Base-by-base conservation (phyloP, 208 protist genomes). In the Leishmania tarentolae region DNA sequence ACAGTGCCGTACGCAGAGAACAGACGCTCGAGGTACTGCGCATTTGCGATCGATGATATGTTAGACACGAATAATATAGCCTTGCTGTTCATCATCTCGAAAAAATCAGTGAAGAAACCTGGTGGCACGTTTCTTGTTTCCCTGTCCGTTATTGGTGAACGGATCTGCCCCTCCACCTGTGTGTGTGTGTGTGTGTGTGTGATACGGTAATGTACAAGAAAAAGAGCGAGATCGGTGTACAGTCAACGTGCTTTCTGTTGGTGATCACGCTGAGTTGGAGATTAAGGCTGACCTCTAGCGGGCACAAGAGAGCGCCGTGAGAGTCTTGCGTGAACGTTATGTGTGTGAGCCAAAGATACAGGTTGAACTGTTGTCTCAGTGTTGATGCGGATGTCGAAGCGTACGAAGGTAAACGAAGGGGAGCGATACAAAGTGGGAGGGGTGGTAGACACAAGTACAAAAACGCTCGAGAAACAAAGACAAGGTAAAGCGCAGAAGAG, bases 1-100 rank as follows among this genome's bases (percentile, higher is more conserved):
- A 97, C 94, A 13, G 89, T 61, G 11, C 92, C 94, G 75, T 95
- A 97, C 2, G 94, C 88, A 46, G 91, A 94, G 74, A 97, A 97
- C 31, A 97, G 88, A 9, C 91, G 90, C 79, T 96, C 90, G 5
- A 96, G 85, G 75, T 95, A 96, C 81, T 93, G 92, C 24, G 87
- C 87, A 81, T 97, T 95, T 9, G 91, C 91, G 35, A 93, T 90
- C 19, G 83, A 80, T 40, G 92, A 91, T 28, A 97, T 83, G 83
- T 97, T 97, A 5, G 83, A 88, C 35, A 97, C 94, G 68, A 97
- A 95, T 56, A 97, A 71, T 6, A 91, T 83, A 11, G 87, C 85
- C 53, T 81, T 78, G 52, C 68, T 68, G 52, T 44, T 46, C 83
- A 86, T 89, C n/a, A 7, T 57, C 9, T 2, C 31, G 7, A 59